phyloP scores from a whole-genome alignment of 352 stramenopile genomes.

The Pythium biforme region DNA sequence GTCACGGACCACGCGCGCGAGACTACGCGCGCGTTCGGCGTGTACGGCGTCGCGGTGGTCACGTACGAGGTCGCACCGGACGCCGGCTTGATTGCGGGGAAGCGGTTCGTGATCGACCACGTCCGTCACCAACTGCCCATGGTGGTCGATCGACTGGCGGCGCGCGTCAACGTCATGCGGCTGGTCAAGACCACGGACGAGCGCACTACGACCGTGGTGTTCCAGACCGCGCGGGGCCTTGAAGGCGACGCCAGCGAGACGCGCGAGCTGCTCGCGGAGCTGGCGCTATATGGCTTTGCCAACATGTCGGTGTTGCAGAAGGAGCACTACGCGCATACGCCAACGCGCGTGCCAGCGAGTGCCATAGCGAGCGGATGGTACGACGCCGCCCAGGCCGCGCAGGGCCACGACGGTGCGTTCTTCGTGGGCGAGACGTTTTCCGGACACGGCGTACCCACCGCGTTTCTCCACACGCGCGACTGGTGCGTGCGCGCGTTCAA shows the following conservation, averaged over 20 bases:
- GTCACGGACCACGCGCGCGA: not conserved
- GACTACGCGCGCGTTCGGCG: not conserved
- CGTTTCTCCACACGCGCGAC: slow-evolving; percentile 18
- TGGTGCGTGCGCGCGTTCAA: slow-evolving; percentile 13
- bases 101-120: slow-evolving; percentile 20
- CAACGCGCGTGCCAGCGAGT: not conserved
- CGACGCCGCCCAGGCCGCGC: slow-evolving; percentile 11
- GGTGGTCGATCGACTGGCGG: not conserved
- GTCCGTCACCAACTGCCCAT: slow-evolving; percentile 1
- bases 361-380: slow-evolving; percentile 7
- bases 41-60: slow-evolving; percentile 10
- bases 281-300: slow-evolving; percentile 9
- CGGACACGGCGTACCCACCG: slow-evolving; percentile 15
- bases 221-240: slow-evolving; percentile 1
- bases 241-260: not conserved
- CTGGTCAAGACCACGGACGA: slow-evolving; percentile 7
- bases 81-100: slow-evolving; percentile 1
- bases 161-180: slow-evolving; percentile 13
- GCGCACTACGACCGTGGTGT: slow-evolving; percentile 3
- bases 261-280: not conserved
- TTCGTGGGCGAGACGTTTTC: slow-evolving; percentile 19
- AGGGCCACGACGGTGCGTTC: slow-evolving; percentile 13
- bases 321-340: slow-evolving; percentile 8
- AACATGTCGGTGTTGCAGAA: slow-evolving; percentile 4
- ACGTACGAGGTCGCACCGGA: not conserved